phyloP scores from a whole-genome alignment of 805 yeast genomes.

The Zygosaccharomyces rouxii region DNA sequence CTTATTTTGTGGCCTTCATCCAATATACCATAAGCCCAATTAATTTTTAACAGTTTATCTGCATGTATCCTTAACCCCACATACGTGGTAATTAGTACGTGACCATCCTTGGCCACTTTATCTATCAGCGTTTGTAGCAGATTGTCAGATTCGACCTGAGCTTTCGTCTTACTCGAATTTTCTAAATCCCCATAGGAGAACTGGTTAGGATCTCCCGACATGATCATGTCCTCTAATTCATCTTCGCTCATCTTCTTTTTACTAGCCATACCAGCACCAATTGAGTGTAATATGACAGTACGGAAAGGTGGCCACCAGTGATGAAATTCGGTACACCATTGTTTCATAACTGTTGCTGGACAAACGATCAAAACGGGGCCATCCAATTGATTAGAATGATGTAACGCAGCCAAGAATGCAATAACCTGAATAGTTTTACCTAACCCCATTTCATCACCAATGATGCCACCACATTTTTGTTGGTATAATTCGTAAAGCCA shows the following conservation, averaged over 20 bases:
- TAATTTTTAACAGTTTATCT: slow-evolving; percentile 52
- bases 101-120: slow-evolving; percentile 63
- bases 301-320: slow-evolving; percentile 98
- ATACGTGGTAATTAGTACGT: slow-evolving; percentile 85
- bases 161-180: slow-evolving; percentile 26
- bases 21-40: slow-evolving; percentile 87
- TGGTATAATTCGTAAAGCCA: slow-evolving; percentile 94
- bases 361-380: slow-evolving; percentile 86
- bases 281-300: slow-evolving; percentile 81
- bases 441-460: slow-evolving; percentile 98
- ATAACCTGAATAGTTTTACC: slow-evolving; percentile 94
- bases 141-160: slow-evolving; percentile 30
- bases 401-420: slow-evolving; percentile 85
- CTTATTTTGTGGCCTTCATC: slow-evolving; percentile 98
- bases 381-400: slow-evolving; percentile 67
- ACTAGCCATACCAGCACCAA: slow-evolving; percentile 76
- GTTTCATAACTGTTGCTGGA: slow-evolving; percentile 93
- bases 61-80: slow-evolving; percentile 76
- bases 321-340: slow-evolving; percentile 96
- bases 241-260: slow-evolving; percentile 39
- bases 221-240: slow-evolving; percentile 47
- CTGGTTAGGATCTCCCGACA: slow-evolving; percentile 38
- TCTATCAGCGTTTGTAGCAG: slow-evolving; percentile 37
- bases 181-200: slow-evolving; percentile 40
- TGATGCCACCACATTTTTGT: slow-evolving; percentile 89